phyloP scores from a whole-genome alignment of 2,329 filamentous ascomycete genomes.

The Claviceps sp. region DNA sequence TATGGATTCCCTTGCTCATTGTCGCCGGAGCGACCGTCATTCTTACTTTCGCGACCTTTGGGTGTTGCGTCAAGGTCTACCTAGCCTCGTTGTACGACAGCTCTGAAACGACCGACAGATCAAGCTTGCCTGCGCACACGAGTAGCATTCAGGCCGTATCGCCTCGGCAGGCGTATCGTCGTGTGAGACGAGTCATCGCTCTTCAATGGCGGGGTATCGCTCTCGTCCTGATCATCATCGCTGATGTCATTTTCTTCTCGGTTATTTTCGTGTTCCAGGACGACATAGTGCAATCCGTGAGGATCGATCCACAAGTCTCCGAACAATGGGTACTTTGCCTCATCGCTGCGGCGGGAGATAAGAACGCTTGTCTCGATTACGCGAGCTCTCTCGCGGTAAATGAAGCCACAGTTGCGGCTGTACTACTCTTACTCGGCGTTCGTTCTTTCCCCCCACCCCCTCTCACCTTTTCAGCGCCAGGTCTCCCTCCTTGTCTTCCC shows the following conservation, averaged over 20 bases:
- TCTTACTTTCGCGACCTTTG: conserved; percentile 73
- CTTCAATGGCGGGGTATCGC: conserved; percentile 91
- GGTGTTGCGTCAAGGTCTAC: conserved; percentile 92
- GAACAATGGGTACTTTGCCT: conserved; percentile 62
- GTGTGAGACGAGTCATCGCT: conserved; percentile 73
- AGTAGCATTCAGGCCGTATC: conserved; percentile 65
- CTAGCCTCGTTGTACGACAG: conserved; percentile 69
- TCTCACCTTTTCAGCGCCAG: not conserved
- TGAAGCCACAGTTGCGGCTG: conserved; percentile 64
- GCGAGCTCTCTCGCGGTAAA: conserved; percentile 54
- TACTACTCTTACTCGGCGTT: conserved; percentile 69
- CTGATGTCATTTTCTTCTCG: conserved; percentile 88
- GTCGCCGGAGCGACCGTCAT: conserved; percentile 66
- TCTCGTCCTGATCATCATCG: conserved; percentile 79
- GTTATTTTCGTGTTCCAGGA: conserved; percentile 83
- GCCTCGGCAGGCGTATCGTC: conserved; percentile 75
- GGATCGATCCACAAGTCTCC: conserved; percentile 40
- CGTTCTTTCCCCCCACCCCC: not conserved
- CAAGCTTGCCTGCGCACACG: conserved; percentile 55
- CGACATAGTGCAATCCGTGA: conserved; percentile 48
- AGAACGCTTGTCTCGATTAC: conserved; percentile 48
- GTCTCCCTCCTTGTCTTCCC: not conserved
- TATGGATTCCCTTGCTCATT: conserved; percentile 80
- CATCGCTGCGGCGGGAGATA: conserved; percentile 37
- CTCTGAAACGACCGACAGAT: conserved; percentile 55